Evolutionary conservation across 805 yeast species (phyloP).

Genomic region (Lipomyces starkeyi): DNA sequence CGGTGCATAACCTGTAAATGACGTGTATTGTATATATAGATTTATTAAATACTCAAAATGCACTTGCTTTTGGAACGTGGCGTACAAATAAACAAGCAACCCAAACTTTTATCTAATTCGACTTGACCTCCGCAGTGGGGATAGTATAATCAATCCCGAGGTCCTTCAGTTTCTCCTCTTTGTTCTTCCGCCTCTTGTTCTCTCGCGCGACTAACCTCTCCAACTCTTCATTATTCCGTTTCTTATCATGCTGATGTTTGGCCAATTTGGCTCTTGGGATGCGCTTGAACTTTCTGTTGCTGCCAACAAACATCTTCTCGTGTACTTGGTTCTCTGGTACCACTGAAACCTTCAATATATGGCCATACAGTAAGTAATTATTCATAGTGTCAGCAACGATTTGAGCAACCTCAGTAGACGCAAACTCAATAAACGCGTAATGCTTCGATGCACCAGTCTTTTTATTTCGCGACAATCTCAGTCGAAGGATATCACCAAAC

Average conservation of each 20-base stretch:
- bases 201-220: slow-evolving; percentile 56
- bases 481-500: slow-evolving; percentile 82
- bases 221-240: slow-evolving; percentile 65
- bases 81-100: neutral
- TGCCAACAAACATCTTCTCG: slow-evolving; percentile 62
- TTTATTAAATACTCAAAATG: neutral
- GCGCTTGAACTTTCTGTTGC: slow-evolving; percentile 59
- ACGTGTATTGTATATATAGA: neutral
- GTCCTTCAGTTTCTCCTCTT: slow-evolving; percentile 56
- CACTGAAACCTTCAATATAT: slow-evolving; percentile 75
- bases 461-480: slow-evolving; percentile 85
- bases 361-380: slow-evolving; percentile 88
- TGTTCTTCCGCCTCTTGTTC: slow-evolving; percentile 51
- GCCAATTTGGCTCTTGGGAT: slow-evolving; percentile 66
- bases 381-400: slow-evolving; percentile 96
- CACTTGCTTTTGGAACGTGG: neutral
- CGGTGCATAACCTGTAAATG: neutral
- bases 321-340: slow-evolving; percentile 50
- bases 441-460: slow-evolving; percentile 90
- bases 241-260: slow-evolving; percentile 59
- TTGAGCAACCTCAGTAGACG: slow-evolving; percentile 73
- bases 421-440: slow-evolving; percentile 88
- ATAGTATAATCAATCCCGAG: slow-evolving; percentile 61
- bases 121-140: slow-evolving; percentile 22
- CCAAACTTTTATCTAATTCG: slow-evolving; percentile 1